Conservation (phyloP, 768 basidiomycete genomes). For the Lactarius evosmus region DNA sequence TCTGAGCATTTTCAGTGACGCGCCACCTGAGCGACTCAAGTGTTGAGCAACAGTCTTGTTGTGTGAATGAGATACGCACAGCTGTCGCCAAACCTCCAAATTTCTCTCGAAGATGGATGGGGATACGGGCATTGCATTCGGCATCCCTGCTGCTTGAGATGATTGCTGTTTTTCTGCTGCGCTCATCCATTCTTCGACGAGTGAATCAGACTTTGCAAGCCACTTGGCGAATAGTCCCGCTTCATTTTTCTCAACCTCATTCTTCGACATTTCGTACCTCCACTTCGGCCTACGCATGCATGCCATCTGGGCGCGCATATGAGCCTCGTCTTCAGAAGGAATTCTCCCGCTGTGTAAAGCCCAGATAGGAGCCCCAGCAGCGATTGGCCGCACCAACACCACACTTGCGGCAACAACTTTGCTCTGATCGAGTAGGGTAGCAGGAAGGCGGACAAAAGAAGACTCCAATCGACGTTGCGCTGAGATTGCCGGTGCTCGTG, state of each 20-base stretch:
- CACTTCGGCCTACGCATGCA: constrained; percentile 80
- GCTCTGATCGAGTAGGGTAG: constrained; percentile 57
- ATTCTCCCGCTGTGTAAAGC: constrained; percentile 14
- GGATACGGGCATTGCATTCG: constrained; percentile 49
- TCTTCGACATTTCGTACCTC: constrained; percentile 82
- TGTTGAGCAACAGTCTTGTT: not conserved
- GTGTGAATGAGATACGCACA: constrained; percentile 47
- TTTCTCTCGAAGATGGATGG: constrained; percentile 87
- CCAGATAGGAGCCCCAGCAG: constrained; percentile 38
- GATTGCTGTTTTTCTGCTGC: constrained; percentile 4
- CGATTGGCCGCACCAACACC: constrained; percentile 56
- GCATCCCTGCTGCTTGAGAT: constrained; percentile 9
- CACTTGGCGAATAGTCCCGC: constrained; percentile 80
- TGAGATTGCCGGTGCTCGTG: constrained; percentile 36
- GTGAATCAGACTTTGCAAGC: constrained; percentile 61
- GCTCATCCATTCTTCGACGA: constrained; percentile 48
- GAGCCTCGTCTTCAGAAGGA: constrained; percentile 3
- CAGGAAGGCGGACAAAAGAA: constrained; percentile 61
- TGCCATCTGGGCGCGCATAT: constrained; percentile 30
- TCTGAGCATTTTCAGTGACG: constrained; percentile 86
- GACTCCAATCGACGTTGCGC: constrained; percentile 58
- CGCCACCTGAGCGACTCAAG: constrained; percentile 63
- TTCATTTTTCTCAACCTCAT: constrained; percentile 87
- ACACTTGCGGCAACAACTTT: constrained; percentile 52
- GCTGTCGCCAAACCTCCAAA: constrained; percentile 91